Conservation (phyloP, 2,329 filamentous ascomycete genomes). For the Alternaria brassicae region DNA sequence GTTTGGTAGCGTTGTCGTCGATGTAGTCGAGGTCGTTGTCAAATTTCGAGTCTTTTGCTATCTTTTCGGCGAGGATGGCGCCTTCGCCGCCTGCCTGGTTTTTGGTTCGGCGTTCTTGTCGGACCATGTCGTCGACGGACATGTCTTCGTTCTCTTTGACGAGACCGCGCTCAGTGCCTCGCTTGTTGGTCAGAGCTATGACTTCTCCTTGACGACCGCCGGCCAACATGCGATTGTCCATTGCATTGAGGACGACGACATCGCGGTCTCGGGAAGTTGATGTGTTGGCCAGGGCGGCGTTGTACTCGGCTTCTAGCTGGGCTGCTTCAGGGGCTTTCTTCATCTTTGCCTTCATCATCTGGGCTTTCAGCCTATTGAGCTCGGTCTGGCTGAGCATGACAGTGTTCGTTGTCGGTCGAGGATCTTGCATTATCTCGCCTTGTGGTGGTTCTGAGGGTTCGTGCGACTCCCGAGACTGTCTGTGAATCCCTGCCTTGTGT, state of each 20-base stretch:
- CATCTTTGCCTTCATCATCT: slow-evolving; percentile 95
- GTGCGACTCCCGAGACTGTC: slow-evolving; percentile 37
- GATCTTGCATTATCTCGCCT: slow-evolving; percentile 65
- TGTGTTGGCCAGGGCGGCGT: slow-evolving; percentile 71
- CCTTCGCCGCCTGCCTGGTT: slow-evolving; percentile 81
- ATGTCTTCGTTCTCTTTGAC: slow-evolving; percentile 95
- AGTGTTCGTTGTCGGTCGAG: slow-evolving; percentile 55
- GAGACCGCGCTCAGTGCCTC: slow-evolving; percentile 81
- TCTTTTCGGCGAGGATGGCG: slow-evolving; percentile 83
- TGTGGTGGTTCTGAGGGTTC: slow-evolving; percentile 54
- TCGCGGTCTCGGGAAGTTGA: slow-evolving; percentile 65
- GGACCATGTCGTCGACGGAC: slow-evolving; percentile 95
- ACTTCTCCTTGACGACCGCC: slow-evolving; percentile 78
- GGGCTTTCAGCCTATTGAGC: slow-evolving; percentile 87
- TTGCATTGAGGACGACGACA: slow-evolving; percentile 81
- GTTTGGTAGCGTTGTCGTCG: slow-evolving; percentile 92
- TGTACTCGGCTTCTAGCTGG: slow-evolving; percentile 83
- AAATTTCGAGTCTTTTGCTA: slow-evolving; percentile 91
- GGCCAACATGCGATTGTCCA: slow-evolving; percentile 89
- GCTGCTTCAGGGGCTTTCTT: slow-evolving; percentile 76
- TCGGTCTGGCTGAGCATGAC: slow-evolving; percentile 74
- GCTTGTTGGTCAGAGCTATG: slow-evolving; percentile 76
- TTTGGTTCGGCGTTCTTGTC: slow-evolving; percentile 86
- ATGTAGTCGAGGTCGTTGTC: slow-evolving; percentile 94
- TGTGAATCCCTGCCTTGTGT: slow-evolving; percentile 62